These are phyloP conservation scores for Leishmania tarentolae DNA, from an alignment of 208 protist species.

Conservation along the genomic window DNA sequence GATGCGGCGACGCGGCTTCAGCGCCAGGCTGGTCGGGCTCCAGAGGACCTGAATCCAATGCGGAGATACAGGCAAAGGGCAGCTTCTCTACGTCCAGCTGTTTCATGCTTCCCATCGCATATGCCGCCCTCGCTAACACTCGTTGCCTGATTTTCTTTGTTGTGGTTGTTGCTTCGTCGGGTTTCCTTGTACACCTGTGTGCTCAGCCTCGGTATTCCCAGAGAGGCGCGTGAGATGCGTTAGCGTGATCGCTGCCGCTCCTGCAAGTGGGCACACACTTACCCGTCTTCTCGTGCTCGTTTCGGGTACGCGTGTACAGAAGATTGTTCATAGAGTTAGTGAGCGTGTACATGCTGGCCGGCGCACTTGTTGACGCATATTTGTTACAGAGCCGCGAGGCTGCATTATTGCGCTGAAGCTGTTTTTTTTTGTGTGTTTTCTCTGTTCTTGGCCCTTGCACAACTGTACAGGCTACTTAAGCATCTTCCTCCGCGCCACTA, in stretches of 20 bases:
- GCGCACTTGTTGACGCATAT: background rate
- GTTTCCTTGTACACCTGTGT: background rate
- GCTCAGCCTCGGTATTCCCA: background rate
- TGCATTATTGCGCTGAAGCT: background rate
- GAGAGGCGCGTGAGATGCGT: background rate
- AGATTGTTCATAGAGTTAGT: background rate
- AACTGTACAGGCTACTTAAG: constrained; percentile 11
- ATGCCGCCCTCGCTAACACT: background rate
- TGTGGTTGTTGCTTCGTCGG: background rate
- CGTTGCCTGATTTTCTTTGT: too few species aligned
- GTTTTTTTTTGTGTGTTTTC: background rate
- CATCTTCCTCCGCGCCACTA: constrained; percentile 22
- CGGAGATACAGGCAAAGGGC: background rate
- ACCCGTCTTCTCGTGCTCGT: background rate
- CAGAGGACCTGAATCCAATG: too few species aligned
- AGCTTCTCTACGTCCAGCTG: background rate
- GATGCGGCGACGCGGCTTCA: background rate
- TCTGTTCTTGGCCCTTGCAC: background rate
- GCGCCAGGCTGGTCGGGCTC: background rate
- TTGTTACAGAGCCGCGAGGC: background rate
- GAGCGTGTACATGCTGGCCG: too few species aligned
- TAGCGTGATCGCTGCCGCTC: background rate
- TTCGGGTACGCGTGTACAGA: background rate
- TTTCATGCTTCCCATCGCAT: background rate
- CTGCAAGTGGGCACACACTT: background rate